Evolutionary conservation across 495 filamentous ascomycete genomes (phyloP), one percentile per base, ranked within the genome.

Genomic region (Penicillium parvum): DNA sequence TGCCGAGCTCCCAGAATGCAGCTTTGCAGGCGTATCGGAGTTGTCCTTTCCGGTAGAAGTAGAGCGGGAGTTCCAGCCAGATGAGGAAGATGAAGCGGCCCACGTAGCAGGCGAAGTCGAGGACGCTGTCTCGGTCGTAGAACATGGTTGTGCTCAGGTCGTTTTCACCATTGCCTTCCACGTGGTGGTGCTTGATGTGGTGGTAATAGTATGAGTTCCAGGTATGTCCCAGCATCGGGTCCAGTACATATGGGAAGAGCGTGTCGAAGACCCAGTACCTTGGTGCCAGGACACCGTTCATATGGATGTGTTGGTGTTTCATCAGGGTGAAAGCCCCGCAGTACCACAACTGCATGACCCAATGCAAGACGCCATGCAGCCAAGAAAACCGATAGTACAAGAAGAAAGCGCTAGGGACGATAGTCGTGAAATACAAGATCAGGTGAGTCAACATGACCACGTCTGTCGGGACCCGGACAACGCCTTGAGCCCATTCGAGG

Each of bases 151-250:
- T 83, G 7, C 78, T 84, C 5, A 91, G 72, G 52, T 91, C 86
- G 26, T 79, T 69, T 0, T 84, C 84, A 1, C 86, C 86, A 57
- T 91, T 91, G 40, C 77, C 81, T 57, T 91, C 86, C 35, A 90
- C 81, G 50, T 90, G 86, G 54, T 90, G 86, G 57, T 86, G 83
- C 64, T 91, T 89, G 47, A 89, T 83, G 49, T 90, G 86, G 58
- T 91, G 86, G 52, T 87, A 88, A 57, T 73, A 91, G 61, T 90
- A 91, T 7, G 78, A 82, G 60, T 90, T 84, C 84, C 84, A 90
- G 0, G 86, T 88, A 50, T 90, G 85, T 2, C 86, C 86, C 72
- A 85, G 83, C 45, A 91, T 58, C 2, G 86, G 86, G 48, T 88
- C 83, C 19, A 77, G 63, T 12, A 89, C 53, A 50, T 89, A 91